Conservation (phyloP, 345 rosid species). For the Corchorus capsularis region DNA sequence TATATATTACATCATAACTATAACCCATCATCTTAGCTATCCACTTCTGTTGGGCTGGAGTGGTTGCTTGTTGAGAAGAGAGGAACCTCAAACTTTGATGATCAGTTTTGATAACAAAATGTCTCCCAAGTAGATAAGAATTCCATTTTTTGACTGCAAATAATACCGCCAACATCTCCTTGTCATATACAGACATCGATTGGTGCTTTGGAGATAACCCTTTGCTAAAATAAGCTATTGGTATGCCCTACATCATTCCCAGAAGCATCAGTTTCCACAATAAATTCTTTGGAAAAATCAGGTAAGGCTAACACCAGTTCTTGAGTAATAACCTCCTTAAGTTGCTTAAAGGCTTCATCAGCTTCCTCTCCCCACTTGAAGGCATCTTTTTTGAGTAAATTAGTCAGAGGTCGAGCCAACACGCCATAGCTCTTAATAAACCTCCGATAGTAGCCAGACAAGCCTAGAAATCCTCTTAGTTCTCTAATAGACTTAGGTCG, state of each 20-base stretch:
- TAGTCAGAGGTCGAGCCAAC: not conserved
- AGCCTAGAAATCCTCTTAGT: no score
- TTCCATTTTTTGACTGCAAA: not conserved
- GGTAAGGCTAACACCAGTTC: slow-evolving; percentile 6
- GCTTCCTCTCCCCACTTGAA: slow-evolving; percentile 2
- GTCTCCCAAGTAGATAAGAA: not conserved
- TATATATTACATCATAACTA: no score
- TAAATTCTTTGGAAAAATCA: not conserved
- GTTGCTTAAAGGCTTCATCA: not conserved
- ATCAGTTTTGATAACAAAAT: not conserved
- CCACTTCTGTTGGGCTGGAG: not conserved
- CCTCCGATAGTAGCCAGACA: no score
- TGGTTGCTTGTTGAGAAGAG: not conserved
- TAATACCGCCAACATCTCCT: not conserved
- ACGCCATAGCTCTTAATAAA: no score
- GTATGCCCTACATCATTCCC: not conserved
- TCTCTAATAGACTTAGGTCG: not conserved
- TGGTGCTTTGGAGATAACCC: not conserved
- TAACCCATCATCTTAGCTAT: no score
- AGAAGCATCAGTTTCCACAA: no score
- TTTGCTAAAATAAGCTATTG: not conserved
- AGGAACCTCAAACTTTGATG: not conserved
- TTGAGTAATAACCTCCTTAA: not conserved
- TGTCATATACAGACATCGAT: not conserved
- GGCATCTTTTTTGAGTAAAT: not conserved